phyloP scores from a whole-genome alignment of 257 asterid species.

The Ligustrum vulgare region DNA sequence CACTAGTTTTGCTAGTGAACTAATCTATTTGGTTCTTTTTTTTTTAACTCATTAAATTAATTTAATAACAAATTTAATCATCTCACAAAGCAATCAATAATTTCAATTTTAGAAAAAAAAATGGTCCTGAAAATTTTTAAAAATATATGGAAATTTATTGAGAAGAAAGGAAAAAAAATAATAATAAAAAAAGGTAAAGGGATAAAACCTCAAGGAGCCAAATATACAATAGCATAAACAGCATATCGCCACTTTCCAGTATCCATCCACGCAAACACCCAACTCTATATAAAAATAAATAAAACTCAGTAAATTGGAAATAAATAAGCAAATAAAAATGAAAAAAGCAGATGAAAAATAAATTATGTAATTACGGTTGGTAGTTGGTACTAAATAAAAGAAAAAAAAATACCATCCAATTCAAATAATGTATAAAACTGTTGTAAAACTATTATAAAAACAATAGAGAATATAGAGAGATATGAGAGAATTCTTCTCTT shows the following conservation, averaged over 20 bases:
- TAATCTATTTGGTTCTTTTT: not conserved
- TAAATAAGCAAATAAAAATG: not conserved
- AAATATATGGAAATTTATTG: not conserved
- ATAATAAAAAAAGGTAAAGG: not conserved
- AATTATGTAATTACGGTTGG: not conserved
- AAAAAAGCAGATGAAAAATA: not conserved
- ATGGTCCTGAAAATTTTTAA: not conserved
- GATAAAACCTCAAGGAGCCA: conserved; percentile 87
- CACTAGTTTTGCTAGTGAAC: not conserved
- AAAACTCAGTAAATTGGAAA: not conserved
- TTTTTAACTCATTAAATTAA: not conserved
- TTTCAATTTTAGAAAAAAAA: not conserved
- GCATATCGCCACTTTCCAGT: conserved; percentile 78
- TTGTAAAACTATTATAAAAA: too few species aligned
- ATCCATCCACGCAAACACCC: conserved; percentile 99
- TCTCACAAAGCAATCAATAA: not conserved
- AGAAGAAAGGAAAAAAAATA: too few species aligned
- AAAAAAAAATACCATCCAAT: conserved; percentile 70
- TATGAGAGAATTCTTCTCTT: too few species aligned
- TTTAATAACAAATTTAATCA: not conserved
- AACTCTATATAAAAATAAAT: conserved; percentile 50
- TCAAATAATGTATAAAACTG: conserved; percentile 89
- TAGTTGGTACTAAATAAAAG: not conserved
- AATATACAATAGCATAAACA: conserved; percentile 83
- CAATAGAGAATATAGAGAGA: too few species aligned